A percentile compares a stretch with the other conserved stretches of the same genome.
Conservation (phyloP, 2,329 filamentous ascomycete species). For the Gnomoniopsis smithogilvyi region DNA sequence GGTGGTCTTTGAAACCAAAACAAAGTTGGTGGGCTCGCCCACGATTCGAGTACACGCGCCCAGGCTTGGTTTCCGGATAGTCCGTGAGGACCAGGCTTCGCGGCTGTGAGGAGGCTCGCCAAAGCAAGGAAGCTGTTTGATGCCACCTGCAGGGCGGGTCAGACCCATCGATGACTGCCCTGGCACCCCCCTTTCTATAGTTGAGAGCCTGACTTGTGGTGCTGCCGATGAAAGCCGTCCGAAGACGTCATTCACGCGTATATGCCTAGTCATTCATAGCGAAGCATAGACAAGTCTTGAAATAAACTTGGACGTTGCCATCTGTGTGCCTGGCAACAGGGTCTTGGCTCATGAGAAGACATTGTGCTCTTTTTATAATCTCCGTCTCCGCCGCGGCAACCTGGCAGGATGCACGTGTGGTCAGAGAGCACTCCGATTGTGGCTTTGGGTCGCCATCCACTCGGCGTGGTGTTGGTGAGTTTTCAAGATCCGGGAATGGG, state of each 20-base stretch:
- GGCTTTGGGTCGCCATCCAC: neutral
- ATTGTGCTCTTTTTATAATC: neutral
- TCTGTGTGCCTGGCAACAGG: neutral
- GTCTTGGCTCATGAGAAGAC: neutral
- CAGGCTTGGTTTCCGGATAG: conserved; percentile 51
- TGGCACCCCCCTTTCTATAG: neutral
- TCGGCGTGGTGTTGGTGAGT: too few relatives aligned
- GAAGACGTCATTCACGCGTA: neutral
- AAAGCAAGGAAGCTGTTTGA: neutral
- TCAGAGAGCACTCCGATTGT: too few relatives aligned
- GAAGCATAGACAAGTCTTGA: neutral
- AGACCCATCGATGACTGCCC: neutral
- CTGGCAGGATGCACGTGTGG: too few relatives aligned
- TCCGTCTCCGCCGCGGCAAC: too few relatives aligned
- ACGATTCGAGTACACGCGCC: conserved; percentile 57
- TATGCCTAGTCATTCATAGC: neutral
- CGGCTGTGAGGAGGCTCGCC: neutral
- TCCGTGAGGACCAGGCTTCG: conserved; percentile 31
- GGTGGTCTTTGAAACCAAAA: conserved; percentile 54
- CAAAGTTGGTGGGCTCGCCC: conserved; percentile 29
- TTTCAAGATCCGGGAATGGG: too few relatives aligned
- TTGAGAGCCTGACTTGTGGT: neutral
- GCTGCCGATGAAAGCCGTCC: neutral
- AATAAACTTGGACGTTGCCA: neutral
- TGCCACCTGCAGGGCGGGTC: neutral